Percentiles rank a stretch among this genome's conserved stretches.
Conservation (phyloP, 495 filamentous ascomycete species). For the Penicillium samsonianum region DNA sequence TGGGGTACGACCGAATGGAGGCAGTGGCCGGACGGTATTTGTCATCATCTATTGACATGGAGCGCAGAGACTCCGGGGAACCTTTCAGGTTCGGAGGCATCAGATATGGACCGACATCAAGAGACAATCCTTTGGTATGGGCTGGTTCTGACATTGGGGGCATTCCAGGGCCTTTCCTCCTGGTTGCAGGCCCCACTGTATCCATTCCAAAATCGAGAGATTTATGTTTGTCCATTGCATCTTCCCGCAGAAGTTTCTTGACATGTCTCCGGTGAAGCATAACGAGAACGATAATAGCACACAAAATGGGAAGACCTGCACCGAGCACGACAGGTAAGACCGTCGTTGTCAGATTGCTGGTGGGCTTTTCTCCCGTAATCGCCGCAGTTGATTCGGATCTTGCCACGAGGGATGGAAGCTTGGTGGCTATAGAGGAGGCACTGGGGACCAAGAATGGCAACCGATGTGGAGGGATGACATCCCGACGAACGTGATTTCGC, state of each 20-base stretch:
- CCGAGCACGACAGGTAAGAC: constrained; percentile 78
- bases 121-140: constrained; percentile 72
- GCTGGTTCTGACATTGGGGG: constrained; percentile 37
- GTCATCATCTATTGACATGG: constrained; percentile 75
- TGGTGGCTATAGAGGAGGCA: constrained; percentile 9
- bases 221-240: constrained; percentile 83
- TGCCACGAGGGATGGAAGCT: constrained; percentile 31
- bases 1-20: constrained; percentile 56
- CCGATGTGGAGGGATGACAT: constrained; percentile 31
- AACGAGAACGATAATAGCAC: constrained; percentile 66
- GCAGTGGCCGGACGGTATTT: constrained; percentile 78
- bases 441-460: constrained; percentile 27
- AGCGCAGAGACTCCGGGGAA: constrained; percentile 83
- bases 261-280: constrained; percentile 77
- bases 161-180: constrained; percentile 45
- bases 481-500: constrained; percentile 29
- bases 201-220: constrained; percentile 92
- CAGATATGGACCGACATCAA: constrained; percentile 79
- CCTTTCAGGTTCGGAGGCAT: constrained; percentile 77
- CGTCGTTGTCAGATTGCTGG: constrained; percentile 54
- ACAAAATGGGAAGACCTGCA: constrained; percentile 74
- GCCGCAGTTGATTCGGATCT: constrained; percentile 25
- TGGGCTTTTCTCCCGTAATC: constrained; percentile 40
- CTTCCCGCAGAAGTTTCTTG: constrained; percentile 72
- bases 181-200: constrained; percentile 39